phyloP scores from a whole-genome alignment of 257 asterid species.

The Rhazya stricta region DNA sequence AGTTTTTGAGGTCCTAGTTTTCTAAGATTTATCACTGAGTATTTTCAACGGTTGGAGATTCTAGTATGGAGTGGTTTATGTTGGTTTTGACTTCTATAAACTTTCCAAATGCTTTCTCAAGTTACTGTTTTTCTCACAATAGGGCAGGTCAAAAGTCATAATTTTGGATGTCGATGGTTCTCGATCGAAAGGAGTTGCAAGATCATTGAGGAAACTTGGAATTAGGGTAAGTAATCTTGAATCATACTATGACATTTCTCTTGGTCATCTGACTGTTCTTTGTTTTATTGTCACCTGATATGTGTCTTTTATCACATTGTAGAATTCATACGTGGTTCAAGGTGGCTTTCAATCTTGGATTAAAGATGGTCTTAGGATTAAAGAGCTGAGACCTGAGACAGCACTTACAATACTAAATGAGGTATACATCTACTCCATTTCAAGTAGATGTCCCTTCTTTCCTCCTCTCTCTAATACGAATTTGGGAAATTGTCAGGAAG shows the following conservation, averaged over 20 bases:
- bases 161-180: slow-evolving; percentile 89
- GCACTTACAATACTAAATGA: slow-evolving; percentile 69
- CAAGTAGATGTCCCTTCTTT: not conserved
- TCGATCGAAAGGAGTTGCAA: slow-evolving; percentile 74
- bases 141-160: slow-evolving; percentile 81
- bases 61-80: not conserved
- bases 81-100: slow-evolving; percentile 5
- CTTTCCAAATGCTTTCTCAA: slow-evolving; percentile 21
- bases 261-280: not conserved
- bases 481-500: slow-evolving; percentile 50
- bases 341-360: slow-evolving; percentile 93
- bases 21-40: not conserved
- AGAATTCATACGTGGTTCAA: slow-evolving; percentile 69
- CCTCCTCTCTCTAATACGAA: slow-evolving; percentile 9
- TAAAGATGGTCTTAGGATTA: slow-evolving; percentile 61
- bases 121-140: slow-evolving; percentile 25
- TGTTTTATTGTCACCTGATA: not conserved
- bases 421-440: slow-evolving; percentile 28
- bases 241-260: not conserved
- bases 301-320: slow-evolving; percentile 14
- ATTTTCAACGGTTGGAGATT: not conserved
- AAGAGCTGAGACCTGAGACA: slow-evolving; percentile 82
- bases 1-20: not conserved
- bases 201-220: slow-evolving; percentile 83
- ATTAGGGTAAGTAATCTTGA: slow-evolving; percentile 51